Evolutionary conservation across 192 early-diverging fungal species (phyloP).

Genomic region (Umbelopsis ramanniana): DNA sequence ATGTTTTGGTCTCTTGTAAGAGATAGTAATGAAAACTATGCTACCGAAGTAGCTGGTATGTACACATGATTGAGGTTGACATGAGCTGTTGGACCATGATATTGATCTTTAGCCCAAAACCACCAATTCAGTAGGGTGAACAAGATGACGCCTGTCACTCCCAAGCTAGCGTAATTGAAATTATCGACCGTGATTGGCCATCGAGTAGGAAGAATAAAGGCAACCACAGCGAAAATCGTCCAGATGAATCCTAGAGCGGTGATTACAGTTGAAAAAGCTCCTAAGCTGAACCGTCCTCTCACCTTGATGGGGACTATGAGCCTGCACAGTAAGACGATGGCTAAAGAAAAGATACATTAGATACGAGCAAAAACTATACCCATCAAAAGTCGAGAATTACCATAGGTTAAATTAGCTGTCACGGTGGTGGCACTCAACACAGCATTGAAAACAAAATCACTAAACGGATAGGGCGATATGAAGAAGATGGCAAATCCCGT

Average conservation of each 20-base stretch:
- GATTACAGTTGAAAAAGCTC: slow-evolving; percentile 25
- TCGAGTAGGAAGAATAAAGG: slow-evolving; percentile 33
- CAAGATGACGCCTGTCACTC: slow-evolving; percentile 7
- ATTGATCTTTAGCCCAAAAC: slow-evolving; percentile 1
- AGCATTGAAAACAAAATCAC: slow-evolving; percentile 34
- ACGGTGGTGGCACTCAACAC: slow-evolving; percentile 36
- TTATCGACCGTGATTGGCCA: slow-evolving; percentile 35
- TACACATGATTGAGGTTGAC: neutral
- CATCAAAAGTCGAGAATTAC: neutral
- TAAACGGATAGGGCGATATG: slow-evolving; percentile 33
- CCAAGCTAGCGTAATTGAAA: slow-evolving; percentile 33
- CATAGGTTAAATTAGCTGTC: slow-evolving; percentile 33
- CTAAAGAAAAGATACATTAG: slow-evolving; percentile 3
- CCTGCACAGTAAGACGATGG: slow-evolving; percentile 27
- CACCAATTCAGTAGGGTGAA: slow-evolving; percentile 12
- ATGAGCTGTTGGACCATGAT: neutral
- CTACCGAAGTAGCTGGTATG: neutral
- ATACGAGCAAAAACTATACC: no score
- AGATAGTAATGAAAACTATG: neutral
- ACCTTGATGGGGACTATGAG: slow-evolving; percentile 4
- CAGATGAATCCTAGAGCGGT: slow-evolving; percentile 30
- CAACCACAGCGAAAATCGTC: slow-evolving; percentile 31
- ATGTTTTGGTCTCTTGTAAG: neutral
- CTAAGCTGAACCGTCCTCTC: slow-evolving; percentile 31
- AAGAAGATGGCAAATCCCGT: slow-evolving; percentile 5